Conservation (phyloP, 306 rosid species). For the Canavalia ensiformis region DNA sequence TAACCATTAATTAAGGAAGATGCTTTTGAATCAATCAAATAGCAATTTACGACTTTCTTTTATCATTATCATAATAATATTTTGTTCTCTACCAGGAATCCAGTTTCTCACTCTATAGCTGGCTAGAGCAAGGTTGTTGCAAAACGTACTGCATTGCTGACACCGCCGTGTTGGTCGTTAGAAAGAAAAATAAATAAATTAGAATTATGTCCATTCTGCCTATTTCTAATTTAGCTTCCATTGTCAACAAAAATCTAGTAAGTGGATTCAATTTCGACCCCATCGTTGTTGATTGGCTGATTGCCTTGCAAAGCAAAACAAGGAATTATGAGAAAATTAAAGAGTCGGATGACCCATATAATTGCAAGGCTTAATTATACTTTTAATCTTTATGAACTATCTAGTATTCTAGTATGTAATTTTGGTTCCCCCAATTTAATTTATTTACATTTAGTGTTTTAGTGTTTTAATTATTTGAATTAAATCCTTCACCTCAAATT, state of each 20-base stretch:
- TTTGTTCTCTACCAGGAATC: constrained; percentile 9
- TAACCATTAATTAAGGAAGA: constrained; percentile 2
- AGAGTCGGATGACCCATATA: not conserved
- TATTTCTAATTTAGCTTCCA: not conserved
- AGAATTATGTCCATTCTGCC: not conserved
- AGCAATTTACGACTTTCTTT: constrained; percentile 24
- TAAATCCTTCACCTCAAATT: too few species aligned
- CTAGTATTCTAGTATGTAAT: too few species aligned
- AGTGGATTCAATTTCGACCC: constrained; percentile 15
- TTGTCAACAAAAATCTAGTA: not conserved
- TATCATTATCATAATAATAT: not conserved
- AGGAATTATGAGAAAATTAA: not conserved
- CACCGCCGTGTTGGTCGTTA: not conserved
- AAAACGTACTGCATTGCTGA: not conserved
- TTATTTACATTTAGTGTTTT: too few species aligned
- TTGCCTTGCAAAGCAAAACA: constrained; percentile 2
- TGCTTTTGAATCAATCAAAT: constrained; percentile 42
- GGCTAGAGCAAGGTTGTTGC: constrained; percentile 5
- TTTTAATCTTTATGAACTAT: too few species aligned
- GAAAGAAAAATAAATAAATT: not conserved
- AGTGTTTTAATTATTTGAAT: too few species aligned
- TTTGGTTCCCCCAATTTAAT: too few species aligned
- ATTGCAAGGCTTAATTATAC: too few species aligned
- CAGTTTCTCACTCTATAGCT: constrained; percentile 16
- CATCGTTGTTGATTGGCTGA: not conserved